Evolutionary conservation across 768 basidiomycete species (phyloP).

Genomic region (Mycena kentingensis): DNA sequence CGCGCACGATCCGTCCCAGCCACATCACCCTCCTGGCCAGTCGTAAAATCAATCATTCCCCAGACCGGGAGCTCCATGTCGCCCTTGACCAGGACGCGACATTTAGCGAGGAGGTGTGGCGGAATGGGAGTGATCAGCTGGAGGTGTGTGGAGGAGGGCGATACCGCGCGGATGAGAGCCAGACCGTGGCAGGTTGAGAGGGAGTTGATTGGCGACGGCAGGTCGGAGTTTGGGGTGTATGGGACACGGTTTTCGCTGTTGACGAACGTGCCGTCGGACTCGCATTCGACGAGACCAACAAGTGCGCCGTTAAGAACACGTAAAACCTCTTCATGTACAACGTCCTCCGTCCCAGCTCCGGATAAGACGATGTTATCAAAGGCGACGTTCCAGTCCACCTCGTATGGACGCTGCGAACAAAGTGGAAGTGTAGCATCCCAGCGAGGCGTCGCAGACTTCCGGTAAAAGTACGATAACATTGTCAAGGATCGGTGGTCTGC

Average conservation of each 20-base stretch:
- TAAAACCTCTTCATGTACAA: constrained; percentile 66
- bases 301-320: constrained; percentile 79
- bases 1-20: constrained; percentile 56
- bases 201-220: constrained; percentile 62
- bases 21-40: constrained; percentile 37
- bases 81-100: constrained; percentile 72
- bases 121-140: constrained; percentile 85
- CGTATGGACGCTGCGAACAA: constrained; percentile 69
- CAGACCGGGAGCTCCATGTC: constrained; percentile 86
- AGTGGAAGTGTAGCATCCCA: constrained; percentile 78
- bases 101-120: constrained; percentile 40
- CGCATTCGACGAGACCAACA: constrained; percentile 69
- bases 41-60: constrained; percentile 79
- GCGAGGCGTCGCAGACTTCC: constrained; percentile 34
- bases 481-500: constrained; percentile 73
- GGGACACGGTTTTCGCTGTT: constrained; percentile 36
- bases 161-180: constrained; percentile 66
- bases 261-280: constrained; percentile 45
- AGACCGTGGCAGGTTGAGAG: constrained; percentile 76
- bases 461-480: constrained; percentile 80
- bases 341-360: constrained; percentile 79
- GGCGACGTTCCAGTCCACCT: constrained; percentile 57
- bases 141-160: constrained; percentile 45
- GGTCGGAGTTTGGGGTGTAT: constrained; percentile 57
- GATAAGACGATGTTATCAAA: constrained; percentile 67